These are phyloP conservation scores for Eucalyptus camaldulensis DNA, from an alignment of 345 rosid species.

Conservation along the genomic window DNA sequence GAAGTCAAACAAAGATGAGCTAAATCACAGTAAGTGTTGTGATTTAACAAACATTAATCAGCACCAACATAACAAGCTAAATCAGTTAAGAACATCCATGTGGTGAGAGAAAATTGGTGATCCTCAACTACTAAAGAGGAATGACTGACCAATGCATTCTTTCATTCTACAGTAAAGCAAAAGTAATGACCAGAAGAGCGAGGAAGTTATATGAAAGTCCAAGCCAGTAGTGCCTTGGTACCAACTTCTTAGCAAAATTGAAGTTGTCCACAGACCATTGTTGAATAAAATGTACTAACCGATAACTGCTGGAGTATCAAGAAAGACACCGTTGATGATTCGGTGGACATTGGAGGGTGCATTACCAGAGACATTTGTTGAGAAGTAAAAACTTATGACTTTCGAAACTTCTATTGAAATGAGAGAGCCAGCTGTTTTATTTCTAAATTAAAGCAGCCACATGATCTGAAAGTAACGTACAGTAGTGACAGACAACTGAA, in stretches of 20 bases:
- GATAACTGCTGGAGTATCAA: background rate
- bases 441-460: background rate
- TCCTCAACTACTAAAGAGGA: background rate
- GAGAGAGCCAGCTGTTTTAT: background rate
- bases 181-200: background rate
- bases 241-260: background rate
- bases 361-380: background rate
- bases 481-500: background rate
- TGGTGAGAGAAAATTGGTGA: background rate
- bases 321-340: background rate
- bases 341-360: background rate
- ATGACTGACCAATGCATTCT: background rate
- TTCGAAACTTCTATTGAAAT: background rate
- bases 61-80: background rate
- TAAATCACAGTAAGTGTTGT: background rate
- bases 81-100: background rate
- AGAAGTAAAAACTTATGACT: background rate
- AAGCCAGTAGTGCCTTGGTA: background rate
- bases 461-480: background rate
- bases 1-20: background rate
- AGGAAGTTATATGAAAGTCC: background rate
- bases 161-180: background rate
- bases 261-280: background rate
- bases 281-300: background rate
- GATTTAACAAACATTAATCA: background rate